Evolutionary conservation across 345 rosid species (phyloP), one percentile per base, ranked within the genome.

Genomic region (Draba incana): DNA sequence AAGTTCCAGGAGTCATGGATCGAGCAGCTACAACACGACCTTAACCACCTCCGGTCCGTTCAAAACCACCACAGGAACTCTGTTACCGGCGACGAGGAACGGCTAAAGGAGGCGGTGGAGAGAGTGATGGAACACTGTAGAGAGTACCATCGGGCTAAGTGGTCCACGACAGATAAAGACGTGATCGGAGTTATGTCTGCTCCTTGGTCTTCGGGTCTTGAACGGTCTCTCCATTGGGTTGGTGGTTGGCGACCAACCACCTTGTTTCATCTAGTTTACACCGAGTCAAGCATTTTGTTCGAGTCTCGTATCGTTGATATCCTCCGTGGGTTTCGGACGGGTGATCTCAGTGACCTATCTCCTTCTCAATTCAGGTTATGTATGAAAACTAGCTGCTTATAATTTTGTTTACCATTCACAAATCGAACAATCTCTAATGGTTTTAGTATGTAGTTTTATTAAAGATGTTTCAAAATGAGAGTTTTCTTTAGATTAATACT

Each of bases 231-330:
- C 69, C 85, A 86, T 45, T 90, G 97, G 98, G 81, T 88, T 4
- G 85, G 85, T 0, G 92, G 90, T 44, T 92, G 93, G 86, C 66
- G 96, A 28, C 96, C 97, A 71, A 86, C 93, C 57, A 90, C 87
- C 13, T 79, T 83, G 70, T 90, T 88, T 78, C 97, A 90, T 71
- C 74, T 92, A 38, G 77, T 92, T 45, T 92, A 90, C 70, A 86
- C 93, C 0, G 93, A 92, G 77, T 86, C 97, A 0, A 88, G 96
- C 66, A 83, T 82, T 35, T 82, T 78, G 31, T 92, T 92, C 9
- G 93, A 90, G 87, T 81, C 90, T 71, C 86, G 78, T 48, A 85
- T 90, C 13, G 65, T 81, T 10, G 97, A 92, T 75, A 88, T 92
- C 30, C 83, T 89, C 4, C 85, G 82, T 15, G 98, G 97, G 1